Evolutionary conservation across 805 yeast genomes (phyloP).

Genomic region (Candida sphagnicola): DNA sequence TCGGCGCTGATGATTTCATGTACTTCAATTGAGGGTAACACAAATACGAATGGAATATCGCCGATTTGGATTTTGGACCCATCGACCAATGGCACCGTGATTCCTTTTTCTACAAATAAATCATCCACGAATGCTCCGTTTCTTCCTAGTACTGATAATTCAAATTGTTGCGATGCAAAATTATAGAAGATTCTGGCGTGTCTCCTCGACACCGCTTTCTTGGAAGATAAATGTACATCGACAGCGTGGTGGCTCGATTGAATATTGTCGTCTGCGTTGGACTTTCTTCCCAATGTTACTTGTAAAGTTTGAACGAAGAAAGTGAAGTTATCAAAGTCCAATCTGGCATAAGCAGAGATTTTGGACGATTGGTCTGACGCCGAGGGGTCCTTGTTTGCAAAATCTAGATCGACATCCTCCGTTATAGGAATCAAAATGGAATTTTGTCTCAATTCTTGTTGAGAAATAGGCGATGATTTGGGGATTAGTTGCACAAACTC

Average conservation of each 20-base stretch:
- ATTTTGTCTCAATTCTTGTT: slow-evolving; percentile 13
- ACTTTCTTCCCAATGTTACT: slow-evolving; percentile 86
- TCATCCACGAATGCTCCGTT: slow-evolving; percentile 98
- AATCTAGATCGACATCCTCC: slow-evolving; percentile 9
- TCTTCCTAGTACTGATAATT: slow-evolving; percentile 84
- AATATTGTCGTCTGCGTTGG: slow-evolving; percentile 36
- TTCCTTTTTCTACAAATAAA: slow-evolving; percentile 81
- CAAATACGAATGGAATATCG: slow-evolving; percentile 82
- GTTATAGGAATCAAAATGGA: slow-evolving; percentile 14
- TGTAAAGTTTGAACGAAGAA: slow-evolving; percentile 96
- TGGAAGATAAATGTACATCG: slow-evolving; percentile 89
- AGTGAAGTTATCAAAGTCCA: slow-evolving; percentile 89
- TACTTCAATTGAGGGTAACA: slow-evolving; percentile 65
- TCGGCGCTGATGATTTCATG: not conserved
- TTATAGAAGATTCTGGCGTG: slow-evolving; percentile 97
- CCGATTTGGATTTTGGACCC: slow-evolving; percentile 89
- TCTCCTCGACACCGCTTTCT: slow-evolving; percentile 87
- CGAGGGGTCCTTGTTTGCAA: not conserved
- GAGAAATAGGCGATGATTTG: not conserved
- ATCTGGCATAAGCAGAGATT: slow-evolving; percentile 63
- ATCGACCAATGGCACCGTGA: slow-evolving; percentile 82
- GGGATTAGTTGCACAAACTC: not conserved
- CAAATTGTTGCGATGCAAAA: slow-evolving; percentile 93
- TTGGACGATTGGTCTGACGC: slow-evolving; percentile 16
- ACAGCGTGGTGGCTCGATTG: slow-evolving; percentile 73